Evolutionary conservation across 2,329 filamentous ascomycete genomes (phyloP).

Genomic region (Diplodia mutila): DNA sequence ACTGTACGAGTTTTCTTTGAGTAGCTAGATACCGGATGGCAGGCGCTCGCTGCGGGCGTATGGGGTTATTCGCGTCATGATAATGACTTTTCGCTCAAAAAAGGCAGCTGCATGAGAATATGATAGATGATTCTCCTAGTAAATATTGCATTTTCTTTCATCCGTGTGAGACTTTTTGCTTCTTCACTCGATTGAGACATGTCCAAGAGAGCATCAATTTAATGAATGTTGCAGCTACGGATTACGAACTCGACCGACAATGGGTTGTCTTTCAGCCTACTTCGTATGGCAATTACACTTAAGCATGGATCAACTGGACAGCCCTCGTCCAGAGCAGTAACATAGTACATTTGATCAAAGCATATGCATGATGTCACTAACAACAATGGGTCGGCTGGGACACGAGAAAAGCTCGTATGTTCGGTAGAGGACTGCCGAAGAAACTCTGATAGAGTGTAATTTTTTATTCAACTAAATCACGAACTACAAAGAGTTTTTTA

Average conservation of each 20-base stretch:
- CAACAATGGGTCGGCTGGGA: no score
- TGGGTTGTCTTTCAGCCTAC: no score
- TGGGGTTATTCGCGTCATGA: conserved; percentile 12
- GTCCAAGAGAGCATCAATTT: not conserved
- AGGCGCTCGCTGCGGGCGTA: conserved; percentile 20
- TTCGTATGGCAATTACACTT: no score
- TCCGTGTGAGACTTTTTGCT: not conserved
- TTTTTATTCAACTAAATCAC: no score
- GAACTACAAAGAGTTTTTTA: no score
- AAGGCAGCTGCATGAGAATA: conserved; percentile 18
- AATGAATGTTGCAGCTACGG: not conserved
- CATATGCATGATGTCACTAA: no score
- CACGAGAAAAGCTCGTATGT: no score
- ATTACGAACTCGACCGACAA: not conserved
- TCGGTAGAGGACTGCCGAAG: no score
- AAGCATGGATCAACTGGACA: no score
- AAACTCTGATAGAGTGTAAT: no score
- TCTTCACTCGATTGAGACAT: not conserved
- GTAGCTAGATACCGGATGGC: conserved; percentile 20
- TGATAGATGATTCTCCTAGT: conserved; percentile 23
- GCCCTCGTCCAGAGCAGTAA: no score
- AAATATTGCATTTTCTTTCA: not conserved
- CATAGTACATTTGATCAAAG: no score
- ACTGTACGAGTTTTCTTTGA: conserved; percentile 9
- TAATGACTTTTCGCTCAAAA: conserved; percentile 18